phyloP scores from a whole-genome alignment of 2,329 filamentous ascomycete genomes.

The Penicillium sp. region DNA sequence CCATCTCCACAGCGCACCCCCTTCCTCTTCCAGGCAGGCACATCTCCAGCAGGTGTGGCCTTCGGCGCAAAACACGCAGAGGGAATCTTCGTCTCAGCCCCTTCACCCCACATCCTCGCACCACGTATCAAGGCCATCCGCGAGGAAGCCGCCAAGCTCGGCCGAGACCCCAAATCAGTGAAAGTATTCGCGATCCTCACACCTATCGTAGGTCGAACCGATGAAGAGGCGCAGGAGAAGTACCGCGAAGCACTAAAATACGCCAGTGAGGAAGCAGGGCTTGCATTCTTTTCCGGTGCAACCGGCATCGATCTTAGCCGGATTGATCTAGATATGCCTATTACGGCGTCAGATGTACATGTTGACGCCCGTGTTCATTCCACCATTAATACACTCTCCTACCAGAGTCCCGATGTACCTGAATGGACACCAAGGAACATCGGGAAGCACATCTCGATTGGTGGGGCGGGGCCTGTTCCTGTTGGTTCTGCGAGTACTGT shows the following conservation, averaged over 20 bases:
- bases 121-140: background rate
- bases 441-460: slow-evolving; percentile 16
- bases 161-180: background rate
- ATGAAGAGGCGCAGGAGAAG: background rate
- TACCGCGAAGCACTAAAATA: background rate
- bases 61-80: slow-evolving; percentile 3
- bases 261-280: background rate
- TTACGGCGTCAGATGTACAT: slow-evolving; percentile 10
- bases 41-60: background rate
- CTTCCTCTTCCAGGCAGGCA: slow-evolving; percentile 42
- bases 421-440: slow-evolving; percentile 12
- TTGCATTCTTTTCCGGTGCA: background rate
- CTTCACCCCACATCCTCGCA: slow-evolving; percentile 17
- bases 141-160: background rate
- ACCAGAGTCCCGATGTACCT: slow-evolving; percentile 8
- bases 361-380: slow-evolving; percentile 9
- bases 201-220: background rate
- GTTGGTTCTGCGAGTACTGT: slow-evolving; percentile 18
- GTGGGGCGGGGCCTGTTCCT: slow-evolving; percentile 15
- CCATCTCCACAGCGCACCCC: slow-evolving; percentile 42
- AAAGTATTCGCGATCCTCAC: slow-evolving; percentile 1
- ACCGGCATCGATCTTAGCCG: slow-evolving; percentile 1
- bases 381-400: slow-evolving; percentile 2
- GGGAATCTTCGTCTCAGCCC: background rate
- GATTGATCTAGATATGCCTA: background rate